Evolutionary conservation across 2,329 filamentous ascomycete genomes (phyloP).

Genomic region (Neoscytalidium dimidiatum): DNA sequence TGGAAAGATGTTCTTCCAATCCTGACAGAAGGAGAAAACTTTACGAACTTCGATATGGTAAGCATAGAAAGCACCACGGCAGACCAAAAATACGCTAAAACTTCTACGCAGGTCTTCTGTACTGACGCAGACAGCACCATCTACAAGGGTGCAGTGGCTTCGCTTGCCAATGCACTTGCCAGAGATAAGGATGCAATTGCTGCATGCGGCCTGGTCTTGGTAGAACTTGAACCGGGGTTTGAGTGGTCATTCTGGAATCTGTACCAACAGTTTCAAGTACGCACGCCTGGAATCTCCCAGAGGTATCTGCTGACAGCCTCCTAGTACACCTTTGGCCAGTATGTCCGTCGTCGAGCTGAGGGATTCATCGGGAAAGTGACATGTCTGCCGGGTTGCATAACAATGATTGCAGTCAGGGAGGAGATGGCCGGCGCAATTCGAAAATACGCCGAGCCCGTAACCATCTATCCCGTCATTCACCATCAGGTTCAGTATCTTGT

Average conservation of each 20-base stretch:
- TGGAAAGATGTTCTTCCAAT: constrained; percentile 25
- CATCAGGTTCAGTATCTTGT: constrained; percentile 29
- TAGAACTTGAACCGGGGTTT: constrained; percentile 26
- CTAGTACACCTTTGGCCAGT: constrained; percentile 27
- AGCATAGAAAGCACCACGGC: neutral
- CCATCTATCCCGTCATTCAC: constrained; percentile 24
- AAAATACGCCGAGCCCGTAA: constrained; percentile 28
- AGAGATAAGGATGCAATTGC: constrained; percentile 26
- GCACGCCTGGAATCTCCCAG: neutral
- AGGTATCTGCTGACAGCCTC: neutral
- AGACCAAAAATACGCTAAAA: neutral
- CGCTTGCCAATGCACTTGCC: constrained; percentile 24
- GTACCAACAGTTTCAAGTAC: constrained; percentile 27
- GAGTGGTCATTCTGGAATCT: constrained; percentile 29
- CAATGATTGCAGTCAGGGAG: constrained; percentile 27
- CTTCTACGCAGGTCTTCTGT: constrained; percentile 22
- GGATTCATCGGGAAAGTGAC: constrained; percentile 27
- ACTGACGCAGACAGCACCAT: constrained; percentile 28
- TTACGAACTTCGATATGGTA: constrained; percentile 25
- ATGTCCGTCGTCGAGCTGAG: constrained; percentile 27
- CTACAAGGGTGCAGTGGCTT: constrained; percentile 26
- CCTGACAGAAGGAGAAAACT: constrained; percentile 22
- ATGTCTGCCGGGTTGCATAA: constrained; percentile 28
- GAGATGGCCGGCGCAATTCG: constrained; percentile 27
- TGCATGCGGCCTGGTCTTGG: constrained; percentile 26